Conservation (phyloP, 257 asterid genomes). For the Scutellaria barbata region DNA sequence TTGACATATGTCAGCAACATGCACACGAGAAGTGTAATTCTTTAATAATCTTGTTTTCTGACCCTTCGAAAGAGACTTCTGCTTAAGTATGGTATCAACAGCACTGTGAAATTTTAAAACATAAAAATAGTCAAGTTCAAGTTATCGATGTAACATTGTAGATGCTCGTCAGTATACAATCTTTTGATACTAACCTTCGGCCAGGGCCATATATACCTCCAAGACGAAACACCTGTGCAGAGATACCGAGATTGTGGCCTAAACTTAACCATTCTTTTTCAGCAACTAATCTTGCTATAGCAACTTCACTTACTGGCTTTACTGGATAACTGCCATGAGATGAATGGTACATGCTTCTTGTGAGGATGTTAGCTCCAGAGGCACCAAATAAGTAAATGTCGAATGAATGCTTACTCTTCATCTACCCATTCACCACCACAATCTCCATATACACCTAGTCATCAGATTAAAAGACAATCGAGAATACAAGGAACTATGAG, state of each 20-base stretch:
- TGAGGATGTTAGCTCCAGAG: constrained; percentile 34
- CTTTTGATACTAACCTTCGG: constrained; percentile 63
- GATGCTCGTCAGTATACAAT: background rate
- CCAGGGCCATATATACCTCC: constrained; percentile 99
- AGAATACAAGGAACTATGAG: background rate
- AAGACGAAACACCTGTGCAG: constrained; percentile 77
- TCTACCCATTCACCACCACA: constrained; percentile 85
- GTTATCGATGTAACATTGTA: background rate
- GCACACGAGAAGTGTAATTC: constrained; percentile 78
- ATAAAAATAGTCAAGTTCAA: background rate
- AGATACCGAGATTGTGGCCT: constrained; percentile 56
- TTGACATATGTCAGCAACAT: constrained; percentile 87
- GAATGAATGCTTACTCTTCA: constrained; percentile 67
- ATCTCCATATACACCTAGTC: constrained; percentile 86
- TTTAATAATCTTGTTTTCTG: constrained; percentile 65
- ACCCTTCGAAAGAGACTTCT: constrained; percentile 55
- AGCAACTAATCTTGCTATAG: constrained; percentile 66
- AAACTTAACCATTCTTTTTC: constrained; percentile 80
- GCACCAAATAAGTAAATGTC: constrained; percentile 25
- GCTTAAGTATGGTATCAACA: constrained; percentile 77
- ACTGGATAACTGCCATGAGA: constrained; percentile 61
- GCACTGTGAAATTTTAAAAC: constrained; percentile 57
- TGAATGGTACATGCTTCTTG: constrained; percentile 26
- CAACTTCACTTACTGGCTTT: constrained; percentile 52
- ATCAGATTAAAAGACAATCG: constrained; percentile 31